A percentile compares a stretch with the other conserved stretches of the same genome.
These are phyloP conservation scores for Tarenaya hassleriana DNA, from an alignment of 345 rosid species.

Conservation along the genomic window DNA sequence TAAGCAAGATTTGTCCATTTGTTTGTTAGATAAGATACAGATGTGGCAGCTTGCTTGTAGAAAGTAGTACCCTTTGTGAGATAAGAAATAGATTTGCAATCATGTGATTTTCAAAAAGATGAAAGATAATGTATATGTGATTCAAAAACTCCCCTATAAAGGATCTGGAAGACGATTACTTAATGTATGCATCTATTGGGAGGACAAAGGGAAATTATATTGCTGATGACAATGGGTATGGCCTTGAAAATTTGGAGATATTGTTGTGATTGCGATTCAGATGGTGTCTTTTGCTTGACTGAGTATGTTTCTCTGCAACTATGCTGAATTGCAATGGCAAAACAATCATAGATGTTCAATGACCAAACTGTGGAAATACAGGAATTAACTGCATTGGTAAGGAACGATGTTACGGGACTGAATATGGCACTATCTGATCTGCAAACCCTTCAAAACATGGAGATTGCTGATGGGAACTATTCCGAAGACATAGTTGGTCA, in stretches of 20 bases:
- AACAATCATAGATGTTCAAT: slow-evolving; percentile 78
- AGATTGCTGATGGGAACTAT: slow-evolving; percentile 63
- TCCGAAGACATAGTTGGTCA: slow-evolving; percentile 73
- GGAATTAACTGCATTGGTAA: slow-evolving; percentile 69
- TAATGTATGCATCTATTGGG: no score
- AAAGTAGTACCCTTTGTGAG: no score
- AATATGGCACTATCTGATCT: slow-evolving; percentile 72
- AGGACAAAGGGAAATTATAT: no score
- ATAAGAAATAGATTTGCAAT: no score
- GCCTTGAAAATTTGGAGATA: neutral
- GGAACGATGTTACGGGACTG: slow-evolving; percentile 69
- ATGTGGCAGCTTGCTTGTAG: slow-evolving; percentile 7
- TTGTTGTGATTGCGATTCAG: slow-evolving; percentile 7
- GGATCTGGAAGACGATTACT: no score
- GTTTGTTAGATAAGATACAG: no score
- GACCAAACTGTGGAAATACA: slow-evolving; percentile 79
- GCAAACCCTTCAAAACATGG: slow-evolving; percentile 72
- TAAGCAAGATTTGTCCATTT: slow-evolving; percentile 4
- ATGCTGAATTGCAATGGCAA: slow-evolving; percentile 47
- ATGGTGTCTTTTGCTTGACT: neutral
- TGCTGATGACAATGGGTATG: no score
- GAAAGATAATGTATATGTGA: no score
- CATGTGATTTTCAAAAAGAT: no score
- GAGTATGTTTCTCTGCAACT: slow-evolving; percentile 7
- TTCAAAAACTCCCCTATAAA: no score